Percentiles rank a stretch among this genome's conserved stretches.
These are phyloP conservation scores for Naegleria gruberi DNA, from an alignment of 208 protist species.

Conservation along the genomic window DNA sequence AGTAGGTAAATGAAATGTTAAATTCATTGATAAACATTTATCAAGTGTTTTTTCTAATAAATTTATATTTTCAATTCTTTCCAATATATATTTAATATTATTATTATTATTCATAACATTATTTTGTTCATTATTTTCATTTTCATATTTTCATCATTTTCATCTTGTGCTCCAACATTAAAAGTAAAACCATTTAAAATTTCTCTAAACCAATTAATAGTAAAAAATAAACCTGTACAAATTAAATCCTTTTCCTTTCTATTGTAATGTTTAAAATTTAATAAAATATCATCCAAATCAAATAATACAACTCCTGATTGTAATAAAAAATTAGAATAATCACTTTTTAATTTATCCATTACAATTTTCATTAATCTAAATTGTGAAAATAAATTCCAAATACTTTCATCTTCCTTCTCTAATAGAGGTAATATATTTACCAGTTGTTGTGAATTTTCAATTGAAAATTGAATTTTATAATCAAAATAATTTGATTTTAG, in stretches of 20 bases:
- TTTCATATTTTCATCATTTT: too few relatives aligned
- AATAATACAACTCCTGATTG: neutral
- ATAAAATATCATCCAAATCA: neutral
- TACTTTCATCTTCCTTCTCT: neutral
- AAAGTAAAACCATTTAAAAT: neutral
- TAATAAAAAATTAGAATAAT: neutral
- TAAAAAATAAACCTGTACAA: neutral
- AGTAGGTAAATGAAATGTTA: neutral
- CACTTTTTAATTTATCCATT: neutral
- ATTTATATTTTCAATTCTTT: neutral
- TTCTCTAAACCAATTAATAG: constrained; percentile 19
- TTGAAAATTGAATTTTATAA: neutral
- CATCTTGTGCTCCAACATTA: too few relatives aligned
- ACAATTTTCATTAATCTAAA: neutral
- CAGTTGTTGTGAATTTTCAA: neutral
- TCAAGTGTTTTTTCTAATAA: neutral
- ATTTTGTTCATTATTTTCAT: too few relatives aligned
- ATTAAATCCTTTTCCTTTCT: neutral
- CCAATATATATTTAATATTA: neutral
- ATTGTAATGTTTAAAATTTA: neutral
- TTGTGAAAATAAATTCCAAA: constrained; percentile 2
- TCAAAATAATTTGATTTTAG: neutral
- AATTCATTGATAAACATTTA: neutral
- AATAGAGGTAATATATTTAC: neutral
- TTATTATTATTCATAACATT: neutral